A percentile compares a stretch with the other conserved stretches of the same genome.
Conservation (phyloP, 192 early-diverging fungal genomes). For the Chytriomyces sp. region DNA sequence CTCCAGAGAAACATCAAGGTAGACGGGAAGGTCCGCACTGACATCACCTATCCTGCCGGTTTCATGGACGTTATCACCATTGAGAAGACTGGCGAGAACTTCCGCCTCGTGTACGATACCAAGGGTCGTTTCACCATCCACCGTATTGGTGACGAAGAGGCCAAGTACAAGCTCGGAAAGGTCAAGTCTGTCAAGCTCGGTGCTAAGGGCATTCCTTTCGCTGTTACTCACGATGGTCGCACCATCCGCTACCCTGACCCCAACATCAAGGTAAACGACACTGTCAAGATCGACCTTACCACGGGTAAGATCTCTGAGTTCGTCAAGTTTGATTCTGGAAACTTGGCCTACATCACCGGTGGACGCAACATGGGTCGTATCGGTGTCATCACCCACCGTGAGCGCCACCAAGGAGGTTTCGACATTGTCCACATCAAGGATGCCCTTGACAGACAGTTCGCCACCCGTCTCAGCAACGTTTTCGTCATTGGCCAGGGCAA, state of each 20-base stretch:
- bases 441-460: constrained; percentile 89
- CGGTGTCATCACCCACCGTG: constrained; percentile 94
- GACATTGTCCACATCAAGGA: constrained; percentile 99
- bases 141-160: constrained; percentile 97
- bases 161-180: constrained; percentile 99
- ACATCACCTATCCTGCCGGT: constrained; percentile 93
- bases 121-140: constrained; percentile 99
- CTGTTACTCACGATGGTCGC: constrained; percentile 99
- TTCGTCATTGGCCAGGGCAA: constrained; percentile 78
- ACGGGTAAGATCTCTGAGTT: constrained; percentile 88
- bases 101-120: constrained; percentile 98
- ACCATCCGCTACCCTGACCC: constrained; percentile 99
- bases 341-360: constrained; percentile 96
- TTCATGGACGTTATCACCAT: constrained; percentile 96
- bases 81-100: constrained; percentile 97
- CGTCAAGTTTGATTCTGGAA: constrained; percentile 98
- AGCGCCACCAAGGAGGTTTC: constrained; percentile 96
- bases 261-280: constrained; percentile 98
- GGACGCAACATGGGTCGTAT: constrained; percentile 98
- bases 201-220: constrained; percentile 92
- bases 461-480: constrained; percentile 97
- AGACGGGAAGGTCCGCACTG: constrained; percentile 97
- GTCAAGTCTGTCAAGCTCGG: constrained; percentile 94
- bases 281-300: constrained; percentile 95
- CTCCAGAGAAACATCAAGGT: constrained; percentile 99